Base-by-base conservation (phyloP, 2,329 filamentous ascomycete species). In the Penicillium brevicompactum region DNA sequence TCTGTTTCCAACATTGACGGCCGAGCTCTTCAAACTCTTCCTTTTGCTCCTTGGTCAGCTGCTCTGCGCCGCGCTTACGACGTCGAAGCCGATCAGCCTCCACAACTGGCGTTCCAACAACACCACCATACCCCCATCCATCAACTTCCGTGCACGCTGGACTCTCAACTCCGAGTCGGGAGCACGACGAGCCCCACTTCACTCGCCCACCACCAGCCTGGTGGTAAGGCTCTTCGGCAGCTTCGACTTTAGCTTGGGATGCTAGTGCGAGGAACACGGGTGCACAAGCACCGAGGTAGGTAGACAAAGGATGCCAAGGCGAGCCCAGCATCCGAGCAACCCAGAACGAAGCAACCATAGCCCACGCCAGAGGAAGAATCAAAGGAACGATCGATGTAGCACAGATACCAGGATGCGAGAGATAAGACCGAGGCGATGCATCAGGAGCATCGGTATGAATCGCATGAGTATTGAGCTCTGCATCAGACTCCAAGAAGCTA, bases 331-430 rank as follows among this genome's bases (percentile, higher is more conserved):
- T 86, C 60, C 93, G 89, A 13, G 86, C 85, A 14, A 96, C 42
- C 70, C 87, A 87, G 70, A 95, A 87, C 3, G 83, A 78, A 18
- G 84, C 68, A 48, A 84, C 74, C 83, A 94, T 94, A 57, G 82
- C 78, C 71, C 85, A 87, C 60, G 85, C 83, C 57, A 96, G 80
- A 61, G 92, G 78, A 61, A 82, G 80, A 48, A 85, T 82, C 7
- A 97, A 81, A 1, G 90, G 87, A 60, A 97, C 84, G 60, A 99
- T 89, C 1, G 86, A 84, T 1, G 92, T 96, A 50, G 84, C 87
- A 61, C 92, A 89, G 58, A 99, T 84, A 59, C 94, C 94, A 0
- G 94, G 94, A 70, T 99, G 94, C 0, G 87, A 82, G 57, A 96
- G 71, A 75, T 94, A 95, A 67, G 90, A 86, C 53, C 80, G 83